Conservation (phyloP, 1,284 basidiomycete species). For the Trametes pubescens region DNA sequence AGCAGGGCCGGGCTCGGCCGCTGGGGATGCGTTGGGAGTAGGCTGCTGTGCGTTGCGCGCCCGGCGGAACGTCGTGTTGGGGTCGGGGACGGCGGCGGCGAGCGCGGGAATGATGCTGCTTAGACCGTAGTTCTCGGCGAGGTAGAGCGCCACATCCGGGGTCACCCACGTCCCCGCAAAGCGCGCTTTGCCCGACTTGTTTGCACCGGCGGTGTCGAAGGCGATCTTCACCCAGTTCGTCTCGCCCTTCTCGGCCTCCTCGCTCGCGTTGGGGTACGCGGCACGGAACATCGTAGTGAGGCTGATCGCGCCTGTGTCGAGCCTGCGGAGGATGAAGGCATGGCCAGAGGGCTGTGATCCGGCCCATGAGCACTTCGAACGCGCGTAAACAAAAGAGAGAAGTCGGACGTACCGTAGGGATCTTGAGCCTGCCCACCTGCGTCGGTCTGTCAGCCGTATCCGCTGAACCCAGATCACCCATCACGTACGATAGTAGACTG, state of each 20-base stretch:
- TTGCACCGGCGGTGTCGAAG: conserved; percentile 84
- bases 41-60: conserved; percentile 48
- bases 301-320: conserved; percentile 95
- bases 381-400: not conserved
- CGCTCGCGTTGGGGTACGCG: conserved; percentile 88
- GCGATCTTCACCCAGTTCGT: conserved; percentile 86
- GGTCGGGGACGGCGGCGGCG: conserved; percentile 81
- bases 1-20: conserved; percentile 43
- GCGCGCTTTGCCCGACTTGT: conserved; percentile 80
- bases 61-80: conserved; percentile 78
- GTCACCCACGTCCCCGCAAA: conserved; percentile 94
- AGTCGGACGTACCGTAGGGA: conserved; percentile 78
- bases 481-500: conserved; percentile 68
- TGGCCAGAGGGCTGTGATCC: conserved; percentile 70
- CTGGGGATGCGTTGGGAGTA: conserved; percentile 44
- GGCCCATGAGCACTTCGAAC: conserved; percentile 28
- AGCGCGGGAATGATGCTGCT: conserved; percentile 70
- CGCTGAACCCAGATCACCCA: conserved; percentile 15
- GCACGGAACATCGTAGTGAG: conserved; percentile 98
- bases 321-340: conserved; percentile 95
- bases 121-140: conserved; percentile 73
- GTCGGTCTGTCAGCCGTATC: conserved; percentile 23
- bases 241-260: conserved; percentile 85
- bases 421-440: conserved; percentile 91
- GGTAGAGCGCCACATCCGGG: conserved; percentile 69